phyloP scores from a whole-genome alignment of 768 basidiomycete species.

The Solioccasus polychromus region DNA sequence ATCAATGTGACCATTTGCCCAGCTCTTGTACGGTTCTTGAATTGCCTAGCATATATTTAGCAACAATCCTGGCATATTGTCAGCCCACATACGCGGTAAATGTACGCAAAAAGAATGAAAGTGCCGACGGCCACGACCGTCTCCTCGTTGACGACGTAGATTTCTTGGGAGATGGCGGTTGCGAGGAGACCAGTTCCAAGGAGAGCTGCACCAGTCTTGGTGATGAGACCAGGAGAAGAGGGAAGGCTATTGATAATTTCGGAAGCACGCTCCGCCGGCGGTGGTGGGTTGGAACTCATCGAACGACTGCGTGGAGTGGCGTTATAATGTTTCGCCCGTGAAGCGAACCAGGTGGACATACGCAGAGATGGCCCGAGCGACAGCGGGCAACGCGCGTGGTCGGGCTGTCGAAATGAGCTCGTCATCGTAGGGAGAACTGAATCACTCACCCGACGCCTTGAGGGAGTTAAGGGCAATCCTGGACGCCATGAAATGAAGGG shows the following conservation, averaged over 20 bases:
- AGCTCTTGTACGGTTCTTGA: constrained; percentile 85
- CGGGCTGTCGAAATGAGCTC: constrained; percentile 40
- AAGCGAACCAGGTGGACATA: constrained; percentile 31
- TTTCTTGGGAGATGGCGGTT: constrained; percentile 92
- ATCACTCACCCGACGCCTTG: constrained; percentile 52
- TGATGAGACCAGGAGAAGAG: constrained; percentile 81
- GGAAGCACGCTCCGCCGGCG: constrained; percentile 83
- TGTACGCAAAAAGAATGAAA: constrained; percentile 75
- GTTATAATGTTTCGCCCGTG: constrained; percentile 6
- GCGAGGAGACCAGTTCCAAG: constrained; percentile 87
- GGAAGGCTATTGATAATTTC: constrained; percentile 88
- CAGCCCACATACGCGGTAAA: constrained; percentile 63
- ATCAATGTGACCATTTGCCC: constrained; percentile 87
- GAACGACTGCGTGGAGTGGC: constrained; percentile 49
- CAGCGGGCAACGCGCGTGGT: constrained; percentile 49
- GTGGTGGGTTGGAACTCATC: constrained; percentile 63
- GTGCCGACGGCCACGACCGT: constrained; percentile 84
- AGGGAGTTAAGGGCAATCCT: constrained; percentile 67
- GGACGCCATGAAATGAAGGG: constrained; percentile 52
- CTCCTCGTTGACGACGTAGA: constrained; percentile 98
- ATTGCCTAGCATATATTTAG: constrained; percentile 49
- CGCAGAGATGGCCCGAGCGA: constrained; percentile 47
- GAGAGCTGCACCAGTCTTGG: constrained; percentile 92
- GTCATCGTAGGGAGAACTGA: too few species aligned
- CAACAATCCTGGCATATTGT: background rate